phyloP scores from a whole-genome alignment of 768 basidiomycete species.

The Lactarius pseudohatsudake region DNA sequence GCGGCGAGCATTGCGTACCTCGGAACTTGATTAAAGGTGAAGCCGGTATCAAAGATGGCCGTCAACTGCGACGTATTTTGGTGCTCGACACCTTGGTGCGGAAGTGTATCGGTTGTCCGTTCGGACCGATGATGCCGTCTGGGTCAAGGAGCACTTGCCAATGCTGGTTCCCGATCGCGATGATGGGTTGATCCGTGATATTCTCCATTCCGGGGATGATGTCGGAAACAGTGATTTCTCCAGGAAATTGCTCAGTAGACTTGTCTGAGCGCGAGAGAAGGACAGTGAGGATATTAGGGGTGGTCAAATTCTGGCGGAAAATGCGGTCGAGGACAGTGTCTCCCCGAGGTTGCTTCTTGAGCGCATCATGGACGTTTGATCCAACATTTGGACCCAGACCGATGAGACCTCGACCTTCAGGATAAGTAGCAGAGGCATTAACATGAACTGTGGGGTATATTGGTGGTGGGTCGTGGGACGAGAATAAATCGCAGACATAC shows the following conservation, averaged over 20 bases:
- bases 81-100: slow-evolving; percentile 45
- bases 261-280: slow-evolving; percentile 62
- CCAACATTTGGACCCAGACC: slow-evolving; percentile 65
- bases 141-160: slow-evolving; percentile 64
- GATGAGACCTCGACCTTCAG: slow-evolving; percentile 42
- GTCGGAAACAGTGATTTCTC: slow-evolving; percentile 64
- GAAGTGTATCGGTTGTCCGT: slow-evolving; percentile 51
- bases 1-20: slow-evolving; percentile 36
- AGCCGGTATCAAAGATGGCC: slow-evolving; percentile 68
- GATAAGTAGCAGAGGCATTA: slow-evolving; percentile 35
- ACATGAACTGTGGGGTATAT: slow-evolving; percentile 42
- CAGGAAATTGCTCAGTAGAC: slow-evolving; percentile 50
- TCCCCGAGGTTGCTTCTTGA: slow-evolving; percentile 41
- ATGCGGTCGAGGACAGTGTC: slow-evolving; percentile 62
- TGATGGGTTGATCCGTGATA: slow-evolving; percentile 47
- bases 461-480: not conserved
- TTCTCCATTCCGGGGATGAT: slow-evolving; percentile 48
- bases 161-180: slow-evolving; percentile 49
- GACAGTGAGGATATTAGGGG: slow-evolving; percentile 62
- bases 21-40: slow-evolving; percentile 63
- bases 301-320: slow-evolving; percentile 56
- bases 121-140: slow-evolving; percentile 61
- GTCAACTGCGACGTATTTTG: slow-evolving; percentile 50
- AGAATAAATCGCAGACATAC: slow-evolving; percentile 37
- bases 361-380: slow-evolving; percentile 45